Evolutionary conservation across 495 filamentous ascomycete species (phyloP), one percentile per base, ranked within the genome.

Genomic region (Penicillium nucicola): DNA sequence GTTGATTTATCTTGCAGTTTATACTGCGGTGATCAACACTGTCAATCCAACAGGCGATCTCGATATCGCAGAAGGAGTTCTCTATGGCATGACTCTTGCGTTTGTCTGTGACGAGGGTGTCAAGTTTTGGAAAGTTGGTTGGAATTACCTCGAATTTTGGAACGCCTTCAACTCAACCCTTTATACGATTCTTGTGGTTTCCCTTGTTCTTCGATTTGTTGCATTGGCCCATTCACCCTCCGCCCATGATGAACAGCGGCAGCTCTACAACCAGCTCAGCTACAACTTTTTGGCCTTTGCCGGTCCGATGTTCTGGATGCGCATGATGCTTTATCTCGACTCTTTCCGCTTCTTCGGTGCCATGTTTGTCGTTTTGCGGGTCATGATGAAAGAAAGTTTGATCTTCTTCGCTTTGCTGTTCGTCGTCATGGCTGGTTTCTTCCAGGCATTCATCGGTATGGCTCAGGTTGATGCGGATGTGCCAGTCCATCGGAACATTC

Each of bases 331-430:
- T 7, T 98, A 95, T 62, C 79, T 98, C 8, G 93, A 98, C 72
- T 86, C 84, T 0, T 89, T 93, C 72, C 86, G 88, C 51, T 98
- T 98, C 77, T 97, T 98, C 55, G 93, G 93, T 36, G 90, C 90
- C 43, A 97, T 98, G 95, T 78, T 98, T 30, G 92, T 97, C 7
- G 89, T 98, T 4, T 73, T 98, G 30, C 91, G 96, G 60, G 91
- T 97, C 42, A 97, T 98, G 95, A 97, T 98, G 93, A 90, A 92
- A 60, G 93, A 98, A 64, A 95, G 89, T 48, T 70, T 98, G 45
- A 97, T 97, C 55, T 98, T 98, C 77, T 98, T 98, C 58, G 89
- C 91, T 6, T 78, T 98, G n/a, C 80, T 98, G 5, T 71, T 85
- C 42, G 84, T 97, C 42, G 86, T 98, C 42, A 71, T 95, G 35